These are phyloP conservation scores for Quillaja saponaria DNA, from an alignment of 306 rosid genomes.

Conservation along the genomic window DNA sequence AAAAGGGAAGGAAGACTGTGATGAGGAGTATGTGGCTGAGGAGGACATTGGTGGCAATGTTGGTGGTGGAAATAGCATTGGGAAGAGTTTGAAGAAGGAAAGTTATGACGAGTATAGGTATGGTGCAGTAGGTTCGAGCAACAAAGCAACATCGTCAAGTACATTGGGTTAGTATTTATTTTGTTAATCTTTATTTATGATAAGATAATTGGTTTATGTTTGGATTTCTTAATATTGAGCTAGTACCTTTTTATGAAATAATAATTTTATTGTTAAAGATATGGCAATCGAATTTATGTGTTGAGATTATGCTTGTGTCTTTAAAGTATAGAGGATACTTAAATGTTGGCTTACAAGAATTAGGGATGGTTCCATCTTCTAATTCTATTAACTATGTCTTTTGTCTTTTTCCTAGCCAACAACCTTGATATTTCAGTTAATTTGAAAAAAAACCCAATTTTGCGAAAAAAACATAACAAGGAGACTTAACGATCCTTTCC, in stretches of 20 bases:
- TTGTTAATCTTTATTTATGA: neutral
- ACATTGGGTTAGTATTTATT: slow-evolving; percentile 56
- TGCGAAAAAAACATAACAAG: too few species aligned
- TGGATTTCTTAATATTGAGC: neutral
- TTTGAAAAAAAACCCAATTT: too few species aligned
- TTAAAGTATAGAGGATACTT: too few species aligned
- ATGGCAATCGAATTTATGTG: neutral
- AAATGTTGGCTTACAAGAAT: too few species aligned
- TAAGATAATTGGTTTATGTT: neutral
- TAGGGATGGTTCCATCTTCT: too few species aligned
- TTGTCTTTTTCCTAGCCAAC: too few species aligned
- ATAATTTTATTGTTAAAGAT: too few species aligned
- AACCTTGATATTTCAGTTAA: too few species aligned
- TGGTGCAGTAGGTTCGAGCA: slow-evolving; percentile 59
- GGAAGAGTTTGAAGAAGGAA: slow-evolving; percentile 78
- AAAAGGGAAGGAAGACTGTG: slow-evolving; percentile 66
- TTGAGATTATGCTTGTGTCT: too few species aligned
- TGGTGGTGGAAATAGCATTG: slow-evolving; percentile 56
- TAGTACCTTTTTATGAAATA: neutral
- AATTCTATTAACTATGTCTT: too few species aligned
- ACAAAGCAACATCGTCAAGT: slow-evolving; percentile 59
- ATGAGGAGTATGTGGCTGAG: slow-evolving; percentile 78
- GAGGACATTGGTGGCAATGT: slow-evolving; percentile 49
- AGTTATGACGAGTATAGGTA: slow-evolving; percentile 64
- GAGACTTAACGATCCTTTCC: too few species aligned